Base-by-base conservation (phyloP, 2,329 filamentous ascomycete species). In the Penicillium sp. region DNA sequence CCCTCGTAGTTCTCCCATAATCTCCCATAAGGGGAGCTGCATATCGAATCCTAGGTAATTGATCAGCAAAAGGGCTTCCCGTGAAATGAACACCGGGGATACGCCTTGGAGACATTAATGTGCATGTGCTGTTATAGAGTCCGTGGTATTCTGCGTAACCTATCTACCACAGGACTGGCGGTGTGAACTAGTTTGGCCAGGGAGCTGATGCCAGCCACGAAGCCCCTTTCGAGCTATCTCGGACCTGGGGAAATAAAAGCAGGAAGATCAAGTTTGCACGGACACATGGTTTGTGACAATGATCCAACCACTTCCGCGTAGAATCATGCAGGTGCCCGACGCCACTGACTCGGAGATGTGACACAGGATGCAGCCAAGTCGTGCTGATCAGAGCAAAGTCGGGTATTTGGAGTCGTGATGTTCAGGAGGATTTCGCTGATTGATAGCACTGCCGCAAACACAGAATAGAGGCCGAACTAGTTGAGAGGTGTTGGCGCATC, bases 31-130 rank as follows among this genome's bases (percentile, higher is more conserved):
- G 66, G 6, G 67, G 57, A 15, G 67, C 64, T 31, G 68, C 67
- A 55, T 66, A 71, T 28, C 67, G 67, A 41, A 71, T 67, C 3
- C 68, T 70, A 47, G 10, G 27, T n/a, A 38, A 39, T 20, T 40
- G 9, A n/a, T 32, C 7, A 41, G 33, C 4, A 41, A 10, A 32
- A 25, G 4, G 25, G 25, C 15, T 18, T 18, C 15, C 15, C 15
- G 15, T 18, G 15, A 18, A 18, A 1, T 18, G 15, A 2, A 18
- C 15, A 18, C 15, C 2, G 15, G 15, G 15, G 15, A 18, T 64
- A 75, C 75, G 76, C 74, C 60, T 71, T 74, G 65, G 70, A 79
- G 25, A 70, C 61, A 49, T 78, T 77, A 8, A 78, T 43, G 2
- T 67, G 8, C 62, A 69, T 0, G 66, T 65, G 4, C 61, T 18